Evolutionary conservation across 2,329 filamentous ascomycete species (phyloP), one percentile per base, ranked within the genome.

Genomic region (Aureobasidium pullulans): DNA sequence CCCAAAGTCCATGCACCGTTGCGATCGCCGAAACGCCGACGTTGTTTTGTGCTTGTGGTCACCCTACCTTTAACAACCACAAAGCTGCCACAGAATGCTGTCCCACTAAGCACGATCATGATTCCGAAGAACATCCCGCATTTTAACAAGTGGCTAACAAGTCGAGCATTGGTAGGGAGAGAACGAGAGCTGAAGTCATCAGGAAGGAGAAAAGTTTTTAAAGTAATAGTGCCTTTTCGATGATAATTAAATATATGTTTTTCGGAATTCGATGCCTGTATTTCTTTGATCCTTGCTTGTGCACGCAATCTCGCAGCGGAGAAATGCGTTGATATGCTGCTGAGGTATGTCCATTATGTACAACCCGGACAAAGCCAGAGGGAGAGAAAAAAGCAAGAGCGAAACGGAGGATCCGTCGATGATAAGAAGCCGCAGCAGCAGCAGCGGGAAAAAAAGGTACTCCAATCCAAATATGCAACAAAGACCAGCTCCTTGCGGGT

Each of bases 381-480:
- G 23, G 42, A 31, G 48, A 39, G 16, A 29, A 4, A 15, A 23
- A 36, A 36, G 31, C 4, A 36, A 15, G n/a, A 34, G 11, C 8
- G 19, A 29, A 7, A 32, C 9, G 28, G 3, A 39, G n/a, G 29
- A 36, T 11, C 15, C 44, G 23, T 23, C 3, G 23, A 23, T 23
- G 23, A 23, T 23, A 23, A 23, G 23, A 23, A 23, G 23, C 23
- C 1, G 19, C 19, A 19, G 23, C 23, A 23, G 23, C 23, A 47
- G 46, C 11, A 36, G 15, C 6, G 31, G 19, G 31, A 16, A 19
- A 48, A 48, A 16, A 47, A 48, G 29, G 39, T 29, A 52, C 48
- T 40, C 48, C 48, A 52, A 39, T 52, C 48, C 34, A 52, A 52
- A 39, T 23, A 52, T 52, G 48, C 48, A 52, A 52, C 48, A 52